Conservation (phyloP, 164 flowering plant species). For the Cinnamomum micranthum region DNA sequence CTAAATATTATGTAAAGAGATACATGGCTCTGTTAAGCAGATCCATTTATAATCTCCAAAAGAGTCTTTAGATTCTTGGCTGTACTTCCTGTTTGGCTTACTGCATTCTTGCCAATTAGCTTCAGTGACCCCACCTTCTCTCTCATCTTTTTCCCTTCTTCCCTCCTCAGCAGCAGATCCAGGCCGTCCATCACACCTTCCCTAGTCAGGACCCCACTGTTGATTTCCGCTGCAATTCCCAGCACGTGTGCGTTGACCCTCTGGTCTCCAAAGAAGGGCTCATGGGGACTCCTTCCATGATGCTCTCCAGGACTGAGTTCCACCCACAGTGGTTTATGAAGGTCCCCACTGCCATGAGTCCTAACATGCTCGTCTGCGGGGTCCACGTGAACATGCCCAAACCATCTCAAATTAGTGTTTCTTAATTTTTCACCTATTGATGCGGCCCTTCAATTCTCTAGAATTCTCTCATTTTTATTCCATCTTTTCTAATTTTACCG, state of each 20-base stretch:
- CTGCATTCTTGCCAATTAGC: slow-evolving; percentile 14
- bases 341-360: slow-evolving; percentile 19
- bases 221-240: slow-evolving; percentile 9
- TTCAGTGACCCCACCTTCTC: slow-evolving; percentile 16
- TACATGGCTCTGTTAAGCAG: no score
- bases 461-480: no score
- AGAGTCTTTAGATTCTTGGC: no score
- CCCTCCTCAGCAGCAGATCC: slow-evolving; percentile 8
- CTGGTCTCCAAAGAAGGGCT: slow-evolving; percentile 33
- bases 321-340: slow-evolving; percentile 33
- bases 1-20: no score
- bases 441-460: no score
- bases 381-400: no score
- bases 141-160: slow-evolving; percentile 20
- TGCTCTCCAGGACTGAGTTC: slow-evolving; percentile 33
- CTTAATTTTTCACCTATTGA: no score
- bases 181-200: slow-evolving; percentile 13
- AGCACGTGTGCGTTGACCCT: slow-evolving; percentile 18
- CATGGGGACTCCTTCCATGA: slow-evolving; percentile 29
- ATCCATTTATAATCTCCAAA: no score
- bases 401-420: no score
- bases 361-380: background rate
- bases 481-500: no score
- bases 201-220: slow-evolving; percentile 16
- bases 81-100: background rate